These are phyloP conservation scores for Candida sonorensis DNA, from an alignment of 805 yeast species.

Conservation along the genomic window DNA sequence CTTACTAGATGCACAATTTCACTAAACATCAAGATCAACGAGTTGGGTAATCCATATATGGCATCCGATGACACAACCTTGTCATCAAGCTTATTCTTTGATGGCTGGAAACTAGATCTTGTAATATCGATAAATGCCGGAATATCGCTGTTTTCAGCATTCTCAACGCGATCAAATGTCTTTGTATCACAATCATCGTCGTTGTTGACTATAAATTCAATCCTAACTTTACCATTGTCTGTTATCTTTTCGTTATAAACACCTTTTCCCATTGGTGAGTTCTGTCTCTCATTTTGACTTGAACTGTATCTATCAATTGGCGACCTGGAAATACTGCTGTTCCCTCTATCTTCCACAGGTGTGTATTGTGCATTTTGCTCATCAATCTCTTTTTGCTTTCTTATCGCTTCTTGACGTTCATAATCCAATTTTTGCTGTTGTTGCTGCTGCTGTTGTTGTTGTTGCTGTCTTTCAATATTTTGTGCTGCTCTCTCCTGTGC, in stretches of 20 bases:
- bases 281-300: neutral
- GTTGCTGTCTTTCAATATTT: constrained; percentile 1
- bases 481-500: constrained; percentile 2
- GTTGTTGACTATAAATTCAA: constrained; percentile 33
- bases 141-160: constrained; percentile 14
- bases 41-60: constrained; percentile 77
- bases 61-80: constrained; percentile 70
- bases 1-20: constrained; percentile 65
- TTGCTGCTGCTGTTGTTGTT: constrained; percentile 1
- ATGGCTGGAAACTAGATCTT: constrained; percentile 32
- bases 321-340: constrained; percentile 1
- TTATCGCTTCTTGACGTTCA: no score
- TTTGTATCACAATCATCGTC: constrained; percentile 15
- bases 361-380: no score
- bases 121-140: constrained; percentile 38
- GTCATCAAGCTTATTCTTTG: constrained; percentile 40
- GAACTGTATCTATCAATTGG: constrained; percentile 2
- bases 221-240: constrained; percentile 40
- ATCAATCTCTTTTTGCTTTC: no score
- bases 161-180: constrained; percentile 2
- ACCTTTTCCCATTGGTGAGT: constrained; percentile 16
- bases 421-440: neutral
- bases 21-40: constrained; percentile 64
- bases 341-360: neutral
- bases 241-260: constrained; percentile 37